Base-by-base conservation (phyloP, 331 rosid species). In the Malus hybrid region DNA sequence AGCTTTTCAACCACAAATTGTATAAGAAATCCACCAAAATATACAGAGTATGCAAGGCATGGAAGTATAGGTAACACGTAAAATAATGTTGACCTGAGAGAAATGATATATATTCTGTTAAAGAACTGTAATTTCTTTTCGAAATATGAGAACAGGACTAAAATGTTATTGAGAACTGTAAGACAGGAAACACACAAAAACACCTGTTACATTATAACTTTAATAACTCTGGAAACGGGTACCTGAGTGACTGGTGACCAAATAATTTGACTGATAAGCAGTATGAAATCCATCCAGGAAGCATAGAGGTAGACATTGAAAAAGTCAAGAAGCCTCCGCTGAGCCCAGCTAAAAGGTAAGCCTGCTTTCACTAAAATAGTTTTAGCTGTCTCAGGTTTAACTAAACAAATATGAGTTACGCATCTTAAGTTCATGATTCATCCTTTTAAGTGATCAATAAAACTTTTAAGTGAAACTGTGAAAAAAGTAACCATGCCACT, bases 1-100 rank as follows among this genome's bases (percentile, higher is more conserved):
- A 88, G 89, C 92, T 90, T 92, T 88, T 95, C 99, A 24, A 92
- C 85, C 75, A 90, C 28, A 86, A 95, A 95, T 82, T 92, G 97
- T 75, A 84, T 55, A 83, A 95, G 88, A 84, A 92, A 86, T 68
- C 93, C 99, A 71, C 97, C 97, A 78, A 92, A 95, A 85, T 92
- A 95, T 71, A 90, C 97, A 66, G 90, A 76, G 77, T 92, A 92
- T 15, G 86, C 84, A 62, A 95, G 82, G 84, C 83, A 84, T 71
- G 99, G 99, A 84, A 95, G 80, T 66, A 90, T 77, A 81, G 99
- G 97, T 63, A 90, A 71, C 81, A 90, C 67, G 81, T 92, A 92
- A 71, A 82, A 84, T 67, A 88, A 64, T 60, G 91, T 82, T 77
- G 97, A 84, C 92, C 99, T 95, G 88, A 77, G 68, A 72, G 71